Conservation (phyloP, 1,139 yeast genomes). For the Blastobotrys capitulatus region DNA sequence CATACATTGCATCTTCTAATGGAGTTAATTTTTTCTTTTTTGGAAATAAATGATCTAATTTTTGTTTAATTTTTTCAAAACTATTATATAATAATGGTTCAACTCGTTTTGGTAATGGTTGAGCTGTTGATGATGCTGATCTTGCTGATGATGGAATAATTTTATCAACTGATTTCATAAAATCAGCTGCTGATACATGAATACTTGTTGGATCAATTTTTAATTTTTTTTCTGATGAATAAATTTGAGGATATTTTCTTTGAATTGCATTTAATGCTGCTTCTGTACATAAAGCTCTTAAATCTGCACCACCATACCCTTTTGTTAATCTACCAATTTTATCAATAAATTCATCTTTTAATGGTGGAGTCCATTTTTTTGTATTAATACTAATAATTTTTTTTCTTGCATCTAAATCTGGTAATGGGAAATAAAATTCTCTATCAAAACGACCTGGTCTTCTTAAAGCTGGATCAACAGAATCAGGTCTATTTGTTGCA, state of each 20-base stretch:
- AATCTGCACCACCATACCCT: slow-evolving; percentile 98
- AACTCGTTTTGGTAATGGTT: slow-evolving; percentile 73
- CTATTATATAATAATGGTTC: slow-evolving; percentile 54
- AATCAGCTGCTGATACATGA: slow-evolving; percentile 77
- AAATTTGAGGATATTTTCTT: slow-evolving; percentile 89
- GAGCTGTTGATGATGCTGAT: slow-evolving; percentile 66
- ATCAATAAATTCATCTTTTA: slow-evolving; percentile 51
- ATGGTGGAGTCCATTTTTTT: slow-evolving; percentile 77
- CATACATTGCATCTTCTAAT: slow-evolving; percentile 65
- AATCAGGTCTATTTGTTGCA: slow-evolving; percentile 96
- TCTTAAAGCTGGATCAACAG: slow-evolving; percentile 94
- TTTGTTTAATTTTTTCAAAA: slow-evolving; percentile 43
- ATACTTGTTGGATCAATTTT: slow-evolving; percentile 67
- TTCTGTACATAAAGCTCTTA: slow-evolving; percentile 91
- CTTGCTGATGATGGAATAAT: slow-evolving; percentile 92
- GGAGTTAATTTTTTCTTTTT: slow-evolving; percentile 51
- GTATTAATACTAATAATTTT: slow-evolving; percentile 83
- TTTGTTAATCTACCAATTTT: slow-evolving; percentile 78
- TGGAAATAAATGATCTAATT: slow-evolving; percentile 60
- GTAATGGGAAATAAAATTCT: slow-evolving; percentile 93
- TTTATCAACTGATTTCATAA: slow-evolving; percentile 78
- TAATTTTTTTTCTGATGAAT: slow-evolving; percentile 68
- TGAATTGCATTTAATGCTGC: slow-evolving; percentile 92
- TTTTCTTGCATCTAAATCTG: slow-evolving; percentile 72
- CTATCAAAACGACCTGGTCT: slow-evolving; percentile 98